Evolutionary conservation across 768 basidiomycete species (phyloP), one percentile per base, ranked within the genome.

Genomic region (Cubamyces lactineus): DNA sequence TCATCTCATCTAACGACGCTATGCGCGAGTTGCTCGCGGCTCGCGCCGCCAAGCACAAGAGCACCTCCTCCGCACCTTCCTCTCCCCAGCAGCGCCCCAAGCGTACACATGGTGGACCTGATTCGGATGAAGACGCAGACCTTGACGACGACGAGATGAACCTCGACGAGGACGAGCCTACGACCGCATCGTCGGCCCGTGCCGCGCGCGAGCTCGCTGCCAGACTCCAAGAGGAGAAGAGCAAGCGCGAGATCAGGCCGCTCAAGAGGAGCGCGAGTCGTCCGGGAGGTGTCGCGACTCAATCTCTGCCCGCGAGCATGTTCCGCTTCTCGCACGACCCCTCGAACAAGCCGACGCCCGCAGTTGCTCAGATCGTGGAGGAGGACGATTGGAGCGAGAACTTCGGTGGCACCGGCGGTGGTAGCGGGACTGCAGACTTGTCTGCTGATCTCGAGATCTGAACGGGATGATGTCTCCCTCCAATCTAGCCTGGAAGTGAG

Each of bases 331-430:
- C 60, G 21, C 61, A 67, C 16, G 62, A 46, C 34, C 30, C 59
- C 15, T 13, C 52, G 28, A 50, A 40, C 42, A 40, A 39, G 16
- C 30, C 53, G 12, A 9, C 38, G 6, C 46, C 59, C 2, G 38
- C 57, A 0, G 47, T 58, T 34, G 63, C 42, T 5, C 28, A 53
- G 17, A 61, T 64, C 26, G 54, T 42, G 0, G 61, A 60, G 50
- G 67, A 67, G 51, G 66, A 66, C 0, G 66, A 67, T 24, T 67
- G 67, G 67, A 67, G 67, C 59, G 61, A 56, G 38, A 55, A 28
- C 48, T 59, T 64, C 12, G 63, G 63, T 2, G 48, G 34, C 6
- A 23, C 28, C 6, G 23, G 59, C 5, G 38, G 13, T n/a, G 49
- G 34, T 3, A n/a, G n/a, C 8, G 21, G 11, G 4, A 17, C 47